Base-by-base conservation (phyloP, 495 filamentous ascomycete genomes). In the Penicillium argentinense region DNA sequence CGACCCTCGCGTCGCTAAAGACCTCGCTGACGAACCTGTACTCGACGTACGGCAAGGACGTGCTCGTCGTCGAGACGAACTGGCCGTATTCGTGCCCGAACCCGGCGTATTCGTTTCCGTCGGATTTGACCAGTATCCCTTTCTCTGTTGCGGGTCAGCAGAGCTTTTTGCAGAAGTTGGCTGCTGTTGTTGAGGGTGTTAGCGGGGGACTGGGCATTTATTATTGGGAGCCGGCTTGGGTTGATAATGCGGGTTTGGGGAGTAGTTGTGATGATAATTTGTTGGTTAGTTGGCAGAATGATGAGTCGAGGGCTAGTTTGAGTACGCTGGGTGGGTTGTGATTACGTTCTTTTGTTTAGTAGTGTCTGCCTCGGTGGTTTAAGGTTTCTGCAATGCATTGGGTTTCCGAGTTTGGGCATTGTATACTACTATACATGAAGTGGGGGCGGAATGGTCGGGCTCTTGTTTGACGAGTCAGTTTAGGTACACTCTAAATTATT, bases 141-240 rank as follows among this genome's bases (percentile, higher is more conserved):
- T 82, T 81, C 57, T 79, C 78, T 19, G 75, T 72, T 8, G 78
- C 66, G 0, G 85, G 84, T 3, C 84, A 88, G 69, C 56, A 63
- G 26, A 73, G 67, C 2, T 87, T 78, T 61, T 51, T 86, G 50
- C 56, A 75, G 48, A 60, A 74, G 25, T 59, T 87, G 40, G 81
- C 80, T 0, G 62, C 52, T n/a, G 68, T 80, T 4, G 71, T 86
- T 27, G 64, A 67, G 2, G 70, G 60, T 5, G 73, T 78, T 4
- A 68, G 62, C 3, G 74, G 74, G 9, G 69, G 68, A 0, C 17
- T 68, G 42, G 84, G 83, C 0, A 48, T 87, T 32, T 85, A 85
- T 55, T 88, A 86, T 43, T 87, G 85, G 84, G 83, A 87, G 58
- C 85, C 83, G 3, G 82, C 77, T 6, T 88, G 83, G 84, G 69